These are phyloP conservation scores for Phialophora verrucosa DNA, from an alignment of 2,329 filamentous ascomycete species.

Conservation along the genomic window DNA sequence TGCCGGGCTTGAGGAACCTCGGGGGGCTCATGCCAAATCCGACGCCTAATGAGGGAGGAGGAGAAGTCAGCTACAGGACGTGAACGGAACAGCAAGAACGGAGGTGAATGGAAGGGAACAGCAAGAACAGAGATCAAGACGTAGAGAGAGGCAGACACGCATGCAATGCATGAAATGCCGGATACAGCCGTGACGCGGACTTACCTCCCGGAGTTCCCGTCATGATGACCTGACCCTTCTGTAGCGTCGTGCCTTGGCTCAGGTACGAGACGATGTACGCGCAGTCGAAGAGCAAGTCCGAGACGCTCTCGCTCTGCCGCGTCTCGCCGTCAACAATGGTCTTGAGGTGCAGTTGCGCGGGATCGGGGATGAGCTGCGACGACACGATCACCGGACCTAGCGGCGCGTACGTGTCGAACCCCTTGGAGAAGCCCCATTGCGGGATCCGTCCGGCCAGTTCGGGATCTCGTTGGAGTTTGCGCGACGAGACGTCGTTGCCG, in stretches of 20 bases:
- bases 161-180: neutral
- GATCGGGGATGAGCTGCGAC: slow-evolving; percentile 42
- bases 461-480: slow-evolving; percentile 48
- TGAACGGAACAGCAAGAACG: neutral
- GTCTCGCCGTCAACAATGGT: slow-evolving; percentile 47
- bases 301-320: slow-evolving; percentile 47
- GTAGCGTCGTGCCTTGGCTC: slow-evolving; percentile 48
- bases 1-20: slow-evolving; percentile 48
- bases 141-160: neutral
- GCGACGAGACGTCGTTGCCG: slow-evolving; percentile 49
- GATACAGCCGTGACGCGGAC: neutral
- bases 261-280: slow-evolving; percentile 46
- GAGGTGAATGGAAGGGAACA: neutral
- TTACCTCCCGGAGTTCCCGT: slow-evolving; percentile 50
- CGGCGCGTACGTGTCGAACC: slow-evolving; percentile 50
- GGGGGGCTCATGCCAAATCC: slow-evolving; percentile 53
- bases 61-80: neutral
- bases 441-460: slow-evolving; percentile 34
- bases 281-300: slow-evolving; percentile 48
- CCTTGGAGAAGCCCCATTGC: slow-evolving; percentile 51
- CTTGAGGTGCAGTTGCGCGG: slow-evolving; percentile 42
- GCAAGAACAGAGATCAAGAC: neutral
- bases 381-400: slow-evolving; percentile 50
- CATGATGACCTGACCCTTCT: slow-evolving; percentile 48
- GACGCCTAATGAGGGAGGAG: slow-evolving; percentile 40